These are phyloP conservation scores for Mycena epipterygia DNA, from an alignment of 768 basidiomycete genomes.

Conservation along the genomic window DNA sequence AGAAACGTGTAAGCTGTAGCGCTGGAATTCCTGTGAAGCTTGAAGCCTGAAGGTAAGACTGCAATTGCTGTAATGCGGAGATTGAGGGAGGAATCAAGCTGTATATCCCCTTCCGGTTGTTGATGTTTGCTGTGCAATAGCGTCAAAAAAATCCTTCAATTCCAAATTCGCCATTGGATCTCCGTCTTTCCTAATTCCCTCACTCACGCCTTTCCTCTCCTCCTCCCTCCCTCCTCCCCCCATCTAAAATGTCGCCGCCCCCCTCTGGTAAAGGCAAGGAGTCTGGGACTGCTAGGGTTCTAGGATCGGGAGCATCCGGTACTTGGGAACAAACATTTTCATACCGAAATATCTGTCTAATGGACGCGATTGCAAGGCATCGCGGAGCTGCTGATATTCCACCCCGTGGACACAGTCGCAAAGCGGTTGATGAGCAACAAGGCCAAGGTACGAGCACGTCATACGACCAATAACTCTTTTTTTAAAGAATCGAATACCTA, in stretches of 20 bases:
- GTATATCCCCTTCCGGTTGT: too few relatives aligned
- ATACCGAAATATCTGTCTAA: slow-evolving; percentile 23
- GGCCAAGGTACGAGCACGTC: slow-evolving; percentile 66
- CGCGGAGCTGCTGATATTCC: slow-evolving; percentile 95
- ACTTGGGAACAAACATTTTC: slow-evolving; percentile 38
- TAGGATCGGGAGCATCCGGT: slow-evolving; percentile 96
- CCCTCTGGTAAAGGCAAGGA: slow-evolving; percentile 76
- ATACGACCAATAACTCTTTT: background rate
- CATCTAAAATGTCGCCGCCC: slow-evolving; percentile 56
- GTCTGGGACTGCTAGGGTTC: slow-evolving; percentile 89
- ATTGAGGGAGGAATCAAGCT: too few relatives aligned
- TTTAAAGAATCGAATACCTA: slow-evolving; percentile 41
- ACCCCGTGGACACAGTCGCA: slow-evolving; percentile 97
- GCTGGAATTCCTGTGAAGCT: too few relatives aligned
- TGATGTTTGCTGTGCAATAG: background rate
- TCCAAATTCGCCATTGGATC: slow-evolving; percentile 30
- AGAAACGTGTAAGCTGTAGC: too few relatives aligned
- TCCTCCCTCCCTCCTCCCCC: slow-evolving; percentile 7
- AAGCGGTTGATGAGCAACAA: slow-evolving; percentile 99
- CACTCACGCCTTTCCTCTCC: background rate
- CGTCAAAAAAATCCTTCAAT: slow-evolving; percentile 15
- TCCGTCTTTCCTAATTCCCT: background rate
- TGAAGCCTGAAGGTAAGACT: too few relatives aligned
- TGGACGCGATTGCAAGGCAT: slow-evolving; percentile 68
- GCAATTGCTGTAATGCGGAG: too few relatives aligned